phyloP scores from a whole-genome alignment of 768 basidiomycete genomes.

The Lentinula aciculospora region DNA sequence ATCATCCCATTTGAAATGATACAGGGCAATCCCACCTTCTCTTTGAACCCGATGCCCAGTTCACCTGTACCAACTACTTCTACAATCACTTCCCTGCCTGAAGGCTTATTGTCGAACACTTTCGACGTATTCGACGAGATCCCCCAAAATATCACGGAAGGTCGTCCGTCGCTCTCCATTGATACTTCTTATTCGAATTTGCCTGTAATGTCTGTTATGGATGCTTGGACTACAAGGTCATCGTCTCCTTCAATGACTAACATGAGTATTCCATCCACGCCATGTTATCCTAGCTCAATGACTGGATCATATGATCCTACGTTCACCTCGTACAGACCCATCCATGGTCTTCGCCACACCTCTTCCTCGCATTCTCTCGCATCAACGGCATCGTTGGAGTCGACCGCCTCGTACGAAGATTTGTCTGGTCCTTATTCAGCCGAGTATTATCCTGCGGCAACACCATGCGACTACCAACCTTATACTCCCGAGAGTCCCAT shows the following conservation, averaged over 20 bases:
- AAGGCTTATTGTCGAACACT: background rate
- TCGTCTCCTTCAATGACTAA: conserved; percentile 33
- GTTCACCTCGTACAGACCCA: background rate
- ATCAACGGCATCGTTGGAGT: conserved; percentile 16
- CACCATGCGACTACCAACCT: background rate
- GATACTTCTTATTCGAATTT: conserved; percentile 27
- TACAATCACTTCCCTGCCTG: conserved; percentile 9
- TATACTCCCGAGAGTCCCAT: background rate
- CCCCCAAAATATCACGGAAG: background rate
- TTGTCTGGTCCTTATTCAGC: background rate
- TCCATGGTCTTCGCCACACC: conserved; percentile 20
- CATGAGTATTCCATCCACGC: conserved; percentile 36
- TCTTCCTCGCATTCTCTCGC: conserved; percentile 22
- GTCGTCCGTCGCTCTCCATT: conserved; percentile 27
- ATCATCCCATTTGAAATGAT: background rate
- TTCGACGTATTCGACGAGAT: conserved; percentile 4
- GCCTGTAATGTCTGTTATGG: conserved; percentile 6
- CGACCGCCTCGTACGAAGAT: conserved; percentile 10
- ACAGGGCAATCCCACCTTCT: conserved; percentile 40
- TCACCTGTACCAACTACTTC: conserved; percentile 23
- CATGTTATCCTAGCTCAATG: conserved; percentile 27
- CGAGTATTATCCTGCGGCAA: background rate
- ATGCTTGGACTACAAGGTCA: conserved; percentile 35
- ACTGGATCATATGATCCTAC: conserved; percentile 20
- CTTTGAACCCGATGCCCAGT: conserved; percentile 32